These are phyloP conservation scores for Talaromyces pinophilus DNA, from an alignment of 2,329 filamentous ascomycete species.

Conservation along the genomic window DNA sequence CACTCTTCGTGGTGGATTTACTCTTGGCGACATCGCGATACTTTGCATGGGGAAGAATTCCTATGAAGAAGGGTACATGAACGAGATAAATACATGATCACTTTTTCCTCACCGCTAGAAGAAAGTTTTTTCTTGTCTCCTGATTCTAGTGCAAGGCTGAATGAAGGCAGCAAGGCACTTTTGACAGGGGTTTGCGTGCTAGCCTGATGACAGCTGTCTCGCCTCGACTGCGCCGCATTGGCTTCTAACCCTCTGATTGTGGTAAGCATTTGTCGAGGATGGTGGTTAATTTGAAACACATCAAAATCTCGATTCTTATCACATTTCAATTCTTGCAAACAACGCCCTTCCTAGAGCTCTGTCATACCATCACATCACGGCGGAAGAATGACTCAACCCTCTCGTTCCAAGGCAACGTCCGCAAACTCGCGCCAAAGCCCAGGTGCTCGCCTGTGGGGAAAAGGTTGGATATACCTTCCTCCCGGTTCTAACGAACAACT, in stretches of 20 bases:
- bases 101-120: neutral
- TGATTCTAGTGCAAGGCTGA: neutral
- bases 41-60: neutral
- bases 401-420: neutral
- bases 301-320: too few species aligned
- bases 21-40: neutral
- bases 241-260: neutral
- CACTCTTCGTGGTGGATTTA: neutral
- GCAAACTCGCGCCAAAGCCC: neutral
- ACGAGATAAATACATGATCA: neutral
- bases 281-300: too few species aligned
- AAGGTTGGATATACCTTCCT: neutral
- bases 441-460: neutral
- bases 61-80: neutral
- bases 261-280: too few species aligned
- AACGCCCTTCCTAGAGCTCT: too few species aligned
- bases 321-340: too few species aligned
- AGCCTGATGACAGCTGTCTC: neutral
- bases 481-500: neutral
- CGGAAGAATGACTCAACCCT: neutral
- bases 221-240: neutral
- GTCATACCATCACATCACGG: neutral
- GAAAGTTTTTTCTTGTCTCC: neutral
- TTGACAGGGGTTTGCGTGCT: neutral
- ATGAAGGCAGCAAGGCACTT: neutral